A percentile compares a stretch with the other conserved stretches of the same genome.
Conservation (phyloP, 768 basidiomycete species). For the Mycena epipterygia region DNA sequence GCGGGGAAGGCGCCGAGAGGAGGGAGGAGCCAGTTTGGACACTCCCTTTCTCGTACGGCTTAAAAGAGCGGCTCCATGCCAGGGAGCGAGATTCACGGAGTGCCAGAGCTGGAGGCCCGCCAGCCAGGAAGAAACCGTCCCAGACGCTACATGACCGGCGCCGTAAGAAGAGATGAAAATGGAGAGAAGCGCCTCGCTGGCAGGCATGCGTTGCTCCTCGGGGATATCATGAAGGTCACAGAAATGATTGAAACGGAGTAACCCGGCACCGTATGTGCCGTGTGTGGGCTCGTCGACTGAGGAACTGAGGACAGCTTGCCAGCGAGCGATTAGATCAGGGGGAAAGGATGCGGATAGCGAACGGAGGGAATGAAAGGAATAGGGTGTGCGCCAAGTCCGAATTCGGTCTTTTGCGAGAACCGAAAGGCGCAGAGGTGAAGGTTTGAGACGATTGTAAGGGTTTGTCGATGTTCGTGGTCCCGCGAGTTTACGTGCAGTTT, state of each 20-base stretch:
- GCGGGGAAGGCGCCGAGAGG: not conserved
- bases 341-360: not conserved
- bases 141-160: not conserved
- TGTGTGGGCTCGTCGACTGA: not conserved
- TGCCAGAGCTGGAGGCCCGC: not conserved
- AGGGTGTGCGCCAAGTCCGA: not conserved
- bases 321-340: not conserved
- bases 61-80: not conserved
- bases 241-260: constrained; percentile 6
- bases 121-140: not conserved
- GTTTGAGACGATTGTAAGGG: constrained; percentile 6
- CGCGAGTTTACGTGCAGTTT: constrained; percentile 11
- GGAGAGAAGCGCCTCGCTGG: not conserved
- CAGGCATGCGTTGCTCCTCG: not conserved
- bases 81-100: not conserved
- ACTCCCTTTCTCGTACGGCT: constrained; percentile 3
- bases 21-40: not conserved
- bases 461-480: constrained; percentile 14
- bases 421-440: not conserved
- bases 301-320: not conserved
- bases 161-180: not conserved
- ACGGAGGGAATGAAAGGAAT: not conserved
- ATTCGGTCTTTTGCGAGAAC: not conserved
- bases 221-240: constrained; percentile 3
- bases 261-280: not conserved